Percentiles rank a stretch among this genome's conserved stretches.
phyloP scores from a whole-genome alignment of 139 green algal genomes.

The Micractinium conductrix region DNA sequence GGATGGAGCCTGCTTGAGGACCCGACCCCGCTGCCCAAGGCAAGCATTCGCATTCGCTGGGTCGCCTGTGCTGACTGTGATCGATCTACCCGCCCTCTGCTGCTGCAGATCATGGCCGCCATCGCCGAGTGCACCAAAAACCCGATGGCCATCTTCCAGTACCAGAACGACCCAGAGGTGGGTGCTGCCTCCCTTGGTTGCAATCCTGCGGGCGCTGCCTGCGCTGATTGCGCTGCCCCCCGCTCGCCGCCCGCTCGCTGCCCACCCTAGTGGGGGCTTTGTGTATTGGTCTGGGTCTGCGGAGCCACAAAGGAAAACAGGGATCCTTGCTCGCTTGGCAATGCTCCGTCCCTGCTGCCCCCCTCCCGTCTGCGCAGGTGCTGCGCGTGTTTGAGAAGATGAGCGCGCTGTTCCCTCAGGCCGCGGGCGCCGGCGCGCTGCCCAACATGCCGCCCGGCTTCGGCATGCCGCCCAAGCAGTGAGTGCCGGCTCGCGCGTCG shows the following conservation, averaged over 20 bases:
- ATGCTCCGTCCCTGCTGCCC: neutral
- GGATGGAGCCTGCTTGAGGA: too few species aligned
- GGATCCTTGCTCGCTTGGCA: too few species aligned
- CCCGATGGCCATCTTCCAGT: conserved; percentile 87
- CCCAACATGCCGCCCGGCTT: conserved; percentile 20
- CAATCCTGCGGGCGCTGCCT: neutral
- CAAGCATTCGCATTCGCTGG: neutral
- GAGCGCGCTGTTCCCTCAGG: conserved; percentile 54
- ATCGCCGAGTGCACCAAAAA: conserved; percentile 86
- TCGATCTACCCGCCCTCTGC: neutral
- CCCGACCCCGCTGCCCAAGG: too few species aligned
- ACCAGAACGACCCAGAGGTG: conserved; percentile 84
- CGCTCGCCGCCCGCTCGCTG: too few species aligned
- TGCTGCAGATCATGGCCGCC: conserved; percentile 62
- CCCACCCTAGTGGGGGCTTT: too few species aligned
- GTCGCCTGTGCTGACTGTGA: neutral
- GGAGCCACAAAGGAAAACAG: too few species aligned
- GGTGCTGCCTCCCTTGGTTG: conserved; percentile 59
- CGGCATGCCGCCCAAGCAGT: conserved; percentile 10
- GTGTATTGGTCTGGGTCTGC: too few species aligned
- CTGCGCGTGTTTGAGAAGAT: conserved; percentile 63
- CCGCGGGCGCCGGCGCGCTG: conserved; percentile 1
- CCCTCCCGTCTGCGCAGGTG: neutral
- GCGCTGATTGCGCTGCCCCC: too few species aligned
- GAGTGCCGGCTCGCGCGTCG: too few species aligned